Conservation (phyloP, 371 early-diverging fungal species). For the Encephalitozoon intestinalis region DNA sequence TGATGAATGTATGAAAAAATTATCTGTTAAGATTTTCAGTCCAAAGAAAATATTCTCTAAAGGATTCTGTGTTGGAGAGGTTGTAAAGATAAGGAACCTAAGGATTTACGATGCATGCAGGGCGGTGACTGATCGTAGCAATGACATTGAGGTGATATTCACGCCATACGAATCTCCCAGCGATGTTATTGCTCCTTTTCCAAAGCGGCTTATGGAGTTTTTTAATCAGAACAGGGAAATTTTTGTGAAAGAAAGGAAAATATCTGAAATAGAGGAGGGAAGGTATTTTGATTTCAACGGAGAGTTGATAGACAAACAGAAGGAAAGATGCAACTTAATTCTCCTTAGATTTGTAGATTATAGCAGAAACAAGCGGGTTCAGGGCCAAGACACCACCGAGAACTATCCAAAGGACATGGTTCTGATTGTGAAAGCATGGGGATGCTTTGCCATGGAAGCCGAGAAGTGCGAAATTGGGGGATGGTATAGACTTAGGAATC, state of each 20-base stretch:
- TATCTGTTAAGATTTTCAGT: conserved; percentile 26
- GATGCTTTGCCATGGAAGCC: background rate
- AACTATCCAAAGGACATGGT: conserved; percentile 16
- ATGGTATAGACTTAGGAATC: conserved; percentile 1
- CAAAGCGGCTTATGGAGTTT: background rate
- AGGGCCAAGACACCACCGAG: background rate
- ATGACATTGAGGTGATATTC: background rate
- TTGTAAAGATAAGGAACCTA: background rate
- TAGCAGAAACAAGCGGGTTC: background rate
- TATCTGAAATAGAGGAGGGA: background rate
- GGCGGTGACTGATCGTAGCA: background rate
- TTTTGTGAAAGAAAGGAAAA: background rate
- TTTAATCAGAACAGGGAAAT: background rate
- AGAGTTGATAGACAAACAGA: conserved; percentile 12
- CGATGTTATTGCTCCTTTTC: too few species aligned
- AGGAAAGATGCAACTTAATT: conserved; percentile 3
- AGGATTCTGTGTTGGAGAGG: background rate
- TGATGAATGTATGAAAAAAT: conserved; percentile 8
- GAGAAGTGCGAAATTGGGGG: background rate
- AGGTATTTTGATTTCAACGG: conserved; percentile 15
- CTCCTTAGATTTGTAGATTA: conserved; percentile 22
- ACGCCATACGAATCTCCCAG: background rate
- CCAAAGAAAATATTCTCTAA: background rate
- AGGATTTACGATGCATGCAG: background rate
- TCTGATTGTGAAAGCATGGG: conserved; percentile 25